Conservation (phyloP, 2,329 filamentous ascomycete species). For the Colletotrichum plurivorum region DNA sequence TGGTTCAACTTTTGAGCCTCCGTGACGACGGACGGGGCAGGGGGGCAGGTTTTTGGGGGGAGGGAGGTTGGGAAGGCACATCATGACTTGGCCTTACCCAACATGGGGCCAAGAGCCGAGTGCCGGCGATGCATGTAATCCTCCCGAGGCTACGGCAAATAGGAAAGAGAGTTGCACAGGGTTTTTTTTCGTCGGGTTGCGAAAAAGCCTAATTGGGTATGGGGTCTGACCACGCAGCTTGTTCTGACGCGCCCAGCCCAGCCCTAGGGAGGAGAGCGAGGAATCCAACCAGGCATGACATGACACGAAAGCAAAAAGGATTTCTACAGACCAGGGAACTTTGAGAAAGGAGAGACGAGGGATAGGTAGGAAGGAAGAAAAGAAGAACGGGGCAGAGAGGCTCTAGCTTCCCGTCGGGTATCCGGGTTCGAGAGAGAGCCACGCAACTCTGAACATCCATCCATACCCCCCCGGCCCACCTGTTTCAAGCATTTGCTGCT, state of each 20-base stretch:
- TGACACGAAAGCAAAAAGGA: background rate
- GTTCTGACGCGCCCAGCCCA: conserved; percentile 32
- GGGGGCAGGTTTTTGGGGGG: no score
- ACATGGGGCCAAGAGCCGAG: background rate
- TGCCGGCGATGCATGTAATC: conserved; percentile 14
- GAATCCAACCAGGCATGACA: conserved; percentile 1
- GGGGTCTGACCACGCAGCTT: conserved; percentile 27
- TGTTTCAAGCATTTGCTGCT: conserved; percentile 40
- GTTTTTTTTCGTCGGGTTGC: no score
- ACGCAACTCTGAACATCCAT: conserved; percentile 23
- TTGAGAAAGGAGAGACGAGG: background rate
- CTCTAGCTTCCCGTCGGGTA: conserved; percentile 21
- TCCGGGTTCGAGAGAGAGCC: conserved; percentile 29
- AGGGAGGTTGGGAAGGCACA: background rate
- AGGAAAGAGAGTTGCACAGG: background rate
- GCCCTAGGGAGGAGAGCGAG: conserved; percentile 16
- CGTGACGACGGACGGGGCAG: conserved; percentile 4
- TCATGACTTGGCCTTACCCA: background rate
- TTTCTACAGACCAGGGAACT: no score
- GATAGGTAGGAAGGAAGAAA: background rate
- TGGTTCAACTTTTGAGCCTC: conserved; percentile 16
- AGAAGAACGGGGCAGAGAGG: background rate
- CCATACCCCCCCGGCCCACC: conserved; percentile 19
- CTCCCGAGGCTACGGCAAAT: background rate
- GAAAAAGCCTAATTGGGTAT: conserved; percentile 18